A percentile compares a stretch with the other conserved stretches of the same genome.
These are phyloP conservation scores for Microbotryum violaceum DNA, from an alignment of 1,284 basidiomycete genomes.

Conservation along the genomic window DNA sequence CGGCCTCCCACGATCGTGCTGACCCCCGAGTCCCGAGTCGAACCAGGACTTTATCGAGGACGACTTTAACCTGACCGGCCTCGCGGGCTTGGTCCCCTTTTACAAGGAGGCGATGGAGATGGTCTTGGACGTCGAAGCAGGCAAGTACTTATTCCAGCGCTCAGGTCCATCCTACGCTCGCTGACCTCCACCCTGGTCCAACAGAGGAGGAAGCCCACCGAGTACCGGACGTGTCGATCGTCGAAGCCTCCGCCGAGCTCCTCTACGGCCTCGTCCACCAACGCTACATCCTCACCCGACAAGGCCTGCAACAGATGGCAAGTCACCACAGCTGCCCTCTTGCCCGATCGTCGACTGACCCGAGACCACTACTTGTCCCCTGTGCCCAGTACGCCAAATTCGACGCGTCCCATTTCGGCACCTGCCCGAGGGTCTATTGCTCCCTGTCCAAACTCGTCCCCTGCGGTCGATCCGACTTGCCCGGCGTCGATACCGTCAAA, in stretches of 20 bases:
- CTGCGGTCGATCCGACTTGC: conserved; percentile 89
- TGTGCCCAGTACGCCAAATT: conserved; percentile 79
- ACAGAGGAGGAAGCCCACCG: conserved; percentile 79
- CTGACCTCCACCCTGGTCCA: no score
- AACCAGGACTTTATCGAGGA: conserved; percentile 97
- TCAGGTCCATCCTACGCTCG: no score
- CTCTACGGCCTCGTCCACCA: conserved; percentile 97
- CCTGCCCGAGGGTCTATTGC: conserved; percentile 93
- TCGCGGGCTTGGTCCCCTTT: conserved; percentile 90
- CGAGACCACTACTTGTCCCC: neutral
- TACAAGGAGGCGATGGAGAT: conserved; percentile 99
- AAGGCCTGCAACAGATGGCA: conserved; percentile 92
- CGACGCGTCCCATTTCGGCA: conserved; percentile 84
- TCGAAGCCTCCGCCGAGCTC: conserved; percentile 94
- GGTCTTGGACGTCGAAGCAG: conserved; percentile 99
- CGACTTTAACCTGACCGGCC: conserved; percentile 96
- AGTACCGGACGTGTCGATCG: conserved; percentile 81
- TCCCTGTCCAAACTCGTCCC: conserved; percentile 83
- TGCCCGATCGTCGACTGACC: neutral
- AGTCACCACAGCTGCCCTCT: conserved; percentile 30
- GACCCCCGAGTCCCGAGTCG: no score
- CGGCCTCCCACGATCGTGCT: no score
- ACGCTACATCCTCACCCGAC: conserved; percentile 89
- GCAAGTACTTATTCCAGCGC: no score
- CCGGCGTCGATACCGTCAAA: conserved; percentile 97